Percentiles rank a stretch among this genome's conserved stretches.
phyloP scores from a whole-genome alignment of 768 basidiomycete genomes.

The Auriscalpium microsporum region DNA sequence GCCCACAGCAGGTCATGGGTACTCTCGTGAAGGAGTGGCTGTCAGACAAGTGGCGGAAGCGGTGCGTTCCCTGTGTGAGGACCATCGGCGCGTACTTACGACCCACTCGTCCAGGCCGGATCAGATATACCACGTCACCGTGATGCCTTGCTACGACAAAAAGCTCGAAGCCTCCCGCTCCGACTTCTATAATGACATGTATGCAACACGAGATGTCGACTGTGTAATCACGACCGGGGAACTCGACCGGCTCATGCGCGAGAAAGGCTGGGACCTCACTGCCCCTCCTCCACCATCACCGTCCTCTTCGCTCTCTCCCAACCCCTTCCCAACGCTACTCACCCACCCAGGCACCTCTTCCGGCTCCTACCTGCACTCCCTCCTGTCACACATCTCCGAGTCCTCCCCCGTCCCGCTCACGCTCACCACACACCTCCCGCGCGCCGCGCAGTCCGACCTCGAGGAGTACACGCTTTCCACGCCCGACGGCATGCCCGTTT shows the following conservation, averaged over 20 bases:
- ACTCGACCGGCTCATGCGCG: constrained; percentile 74
- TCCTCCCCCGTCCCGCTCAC: constrained; percentile 30
- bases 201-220: constrained; percentile 88
- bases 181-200: constrained; percentile 80
- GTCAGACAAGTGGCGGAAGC: constrained; percentile 53
- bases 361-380: constrained; percentile 82
- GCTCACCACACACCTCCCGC: constrained; percentile 43
- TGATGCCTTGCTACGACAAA: constrained; percentile 99
- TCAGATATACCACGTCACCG: constrained; percentile 89
- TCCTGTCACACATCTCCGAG: constrained; percentile 48
- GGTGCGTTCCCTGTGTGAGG: constrained; percentile 39
- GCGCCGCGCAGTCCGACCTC: constrained; percentile 54
- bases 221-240: constrained; percentile 98
- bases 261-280: constrained; percentile 73
- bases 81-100: neutral
- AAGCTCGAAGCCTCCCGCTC: constrained; percentile 94
- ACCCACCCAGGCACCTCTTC: constrained; percentile 80
- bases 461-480: constrained; percentile 59
- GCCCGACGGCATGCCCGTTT: constrained; percentile 51
- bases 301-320: neutral
- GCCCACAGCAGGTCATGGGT: constrained; percentile 92
- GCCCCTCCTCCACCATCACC: constrained; percentile 30
- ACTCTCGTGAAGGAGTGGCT: constrained; percentile 89
- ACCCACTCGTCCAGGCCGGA: constrained; percentile 47
- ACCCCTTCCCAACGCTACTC: constrained; percentile 60